Percentiles rank a stretch among this genome's conserved stretches.
phyloP scores from a whole-genome alignment of 2,329 filamentous ascomycete species.

The Gnomoniopsis sp. region DNA sequence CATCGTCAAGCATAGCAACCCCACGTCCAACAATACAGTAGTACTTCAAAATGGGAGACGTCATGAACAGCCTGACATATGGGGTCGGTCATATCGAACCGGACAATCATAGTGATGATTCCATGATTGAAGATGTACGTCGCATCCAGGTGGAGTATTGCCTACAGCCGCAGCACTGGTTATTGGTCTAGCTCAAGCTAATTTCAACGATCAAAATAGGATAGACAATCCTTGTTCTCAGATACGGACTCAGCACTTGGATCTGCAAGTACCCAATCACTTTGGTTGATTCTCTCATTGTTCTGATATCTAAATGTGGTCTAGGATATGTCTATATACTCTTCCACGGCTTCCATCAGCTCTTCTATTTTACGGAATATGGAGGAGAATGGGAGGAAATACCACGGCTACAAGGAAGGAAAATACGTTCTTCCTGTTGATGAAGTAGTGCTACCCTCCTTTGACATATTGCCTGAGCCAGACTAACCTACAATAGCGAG shows the following conservation, averaged over 20 bases:
- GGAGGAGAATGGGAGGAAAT: slow-evolving; percentile 36
- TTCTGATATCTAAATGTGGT: neutral
- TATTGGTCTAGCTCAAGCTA: neutral
- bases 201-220: neutral
- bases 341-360: slow-evolving; percentile 30
- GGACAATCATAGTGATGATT: slow-evolving; percentile 14
- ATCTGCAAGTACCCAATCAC: slow-evolving; percentile 21
- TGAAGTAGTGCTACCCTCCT: slow-evolving; percentile 23
- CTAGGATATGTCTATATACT: slow-evolving; percentile 28
- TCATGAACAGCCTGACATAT: neutral
- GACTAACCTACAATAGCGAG: slow-evolving; percentile 26
- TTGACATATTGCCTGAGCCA: neutral
- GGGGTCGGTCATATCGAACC: slow-evolving; percentile 17
- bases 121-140: slow-evolving; percentile 17
- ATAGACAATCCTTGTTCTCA: slow-evolving; percentile 15
- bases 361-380: slow-evolving; percentile 27
- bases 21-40: too few relatives aligned
- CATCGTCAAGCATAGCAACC: neutral
- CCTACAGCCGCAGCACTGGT: neutral
- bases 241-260: slow-evolving; percentile 28
- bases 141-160: neutral
- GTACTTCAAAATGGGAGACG: neutral
- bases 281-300: neutral
- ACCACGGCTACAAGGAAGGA: slow-evolving; percentile 36
- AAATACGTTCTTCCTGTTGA: slow-evolving; percentile 36